Conservation (phyloP, 176 grass and related monocot species). For the Coix lacrymajobi region DNA sequence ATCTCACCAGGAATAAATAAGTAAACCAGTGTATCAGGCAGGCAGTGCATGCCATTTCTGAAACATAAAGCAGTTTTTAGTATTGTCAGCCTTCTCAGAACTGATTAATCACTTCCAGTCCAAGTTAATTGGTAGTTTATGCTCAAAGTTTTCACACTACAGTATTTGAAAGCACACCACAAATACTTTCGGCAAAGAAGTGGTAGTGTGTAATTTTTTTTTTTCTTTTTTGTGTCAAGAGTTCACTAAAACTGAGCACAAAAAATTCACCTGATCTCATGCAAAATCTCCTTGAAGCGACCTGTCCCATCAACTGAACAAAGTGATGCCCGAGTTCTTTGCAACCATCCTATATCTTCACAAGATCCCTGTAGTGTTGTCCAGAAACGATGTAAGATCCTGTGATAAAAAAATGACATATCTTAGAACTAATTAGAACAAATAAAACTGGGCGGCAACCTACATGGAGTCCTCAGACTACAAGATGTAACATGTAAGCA, state of each 20-base stretch:
- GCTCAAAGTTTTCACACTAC: neutral
- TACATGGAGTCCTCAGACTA: neutral
- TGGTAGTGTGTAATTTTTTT: neutral
- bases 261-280: constrained; percentile 54
- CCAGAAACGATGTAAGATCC: constrained; percentile 56
- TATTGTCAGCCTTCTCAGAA: neutral
- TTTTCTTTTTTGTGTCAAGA: neutral
- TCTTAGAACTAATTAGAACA: neutral
- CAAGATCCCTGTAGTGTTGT: constrained; percentile 78
- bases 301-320: constrained; percentile 56
- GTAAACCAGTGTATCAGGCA: constrained; percentile 78
- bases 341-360: constrained; percentile 86
- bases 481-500: neutral
- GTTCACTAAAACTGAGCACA: neutral
- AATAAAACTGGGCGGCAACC: neutral
- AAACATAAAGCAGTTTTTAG: constrained; percentile 36
- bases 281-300: constrained; percentile 64
- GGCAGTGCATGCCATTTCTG: constrained; percentile 82
- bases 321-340: constrained; percentile 49
- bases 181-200: neutral
- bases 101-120: neutral
- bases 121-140: neutral
- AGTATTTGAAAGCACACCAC: neutral
- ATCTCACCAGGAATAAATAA: constrained; percentile 87
- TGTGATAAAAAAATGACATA: constrained; percentile 25